Conservation (phyloP, 768 basidiomycete genomes). For the Glaciozyma martinii region DNA sequence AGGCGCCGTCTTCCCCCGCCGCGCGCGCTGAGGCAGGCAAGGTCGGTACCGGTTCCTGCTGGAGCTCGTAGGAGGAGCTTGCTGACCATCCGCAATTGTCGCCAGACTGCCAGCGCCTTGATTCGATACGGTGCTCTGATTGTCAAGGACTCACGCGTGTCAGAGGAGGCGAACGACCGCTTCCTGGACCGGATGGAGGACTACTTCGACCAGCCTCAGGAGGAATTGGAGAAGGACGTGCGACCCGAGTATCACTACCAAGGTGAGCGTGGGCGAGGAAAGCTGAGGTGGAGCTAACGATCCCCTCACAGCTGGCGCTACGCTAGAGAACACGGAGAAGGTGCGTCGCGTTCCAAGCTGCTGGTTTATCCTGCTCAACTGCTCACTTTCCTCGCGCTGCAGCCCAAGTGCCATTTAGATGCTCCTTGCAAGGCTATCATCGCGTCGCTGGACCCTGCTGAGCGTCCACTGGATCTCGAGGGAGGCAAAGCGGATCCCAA, state of each 20-base stretch:
- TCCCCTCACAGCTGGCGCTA: slow-evolving; percentile 59
- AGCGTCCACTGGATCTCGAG: slow-evolving; percentile 66
- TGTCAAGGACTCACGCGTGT: slow-evolving; percentile 73
- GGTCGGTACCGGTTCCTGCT: neutral
- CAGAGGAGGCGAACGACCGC: slow-evolving; percentile 64
- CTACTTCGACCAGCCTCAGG: slow-evolving; percentile 70
- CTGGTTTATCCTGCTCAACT: too few species aligned
- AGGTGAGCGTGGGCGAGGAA: slow-evolving; percentile 33
- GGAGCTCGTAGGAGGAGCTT: neutral
- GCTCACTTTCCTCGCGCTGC: neutral
- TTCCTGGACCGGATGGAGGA: slow-evolving; percentile 89
- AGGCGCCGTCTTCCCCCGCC: neutral
- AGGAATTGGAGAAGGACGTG: slow-evolving; percentile 61
- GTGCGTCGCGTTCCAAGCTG: slow-evolving; percentile 45
- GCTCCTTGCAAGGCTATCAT: slow-evolving; percentile 76
- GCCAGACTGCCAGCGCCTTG: slow-evolving; percentile 64
- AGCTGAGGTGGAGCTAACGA: neutral
- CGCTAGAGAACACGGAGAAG: slow-evolving; percentile 92
- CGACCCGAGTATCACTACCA: slow-evolving; percentile 82
- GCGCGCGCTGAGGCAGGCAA: slow-evolving; percentile 6
- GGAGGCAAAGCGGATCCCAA: slow-evolving; percentile 72
- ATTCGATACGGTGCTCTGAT: slow-evolving; percentile 79
- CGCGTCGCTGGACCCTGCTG: slow-evolving; percentile 58
- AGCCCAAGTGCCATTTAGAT: slow-evolving; percentile 46
- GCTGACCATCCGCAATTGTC: neutral